These are phyloP conservation scores for Globisporangium abappressorium DNA, from an alignment of 352 stramenopile genomes.

Conservation along the genomic window DNA sequence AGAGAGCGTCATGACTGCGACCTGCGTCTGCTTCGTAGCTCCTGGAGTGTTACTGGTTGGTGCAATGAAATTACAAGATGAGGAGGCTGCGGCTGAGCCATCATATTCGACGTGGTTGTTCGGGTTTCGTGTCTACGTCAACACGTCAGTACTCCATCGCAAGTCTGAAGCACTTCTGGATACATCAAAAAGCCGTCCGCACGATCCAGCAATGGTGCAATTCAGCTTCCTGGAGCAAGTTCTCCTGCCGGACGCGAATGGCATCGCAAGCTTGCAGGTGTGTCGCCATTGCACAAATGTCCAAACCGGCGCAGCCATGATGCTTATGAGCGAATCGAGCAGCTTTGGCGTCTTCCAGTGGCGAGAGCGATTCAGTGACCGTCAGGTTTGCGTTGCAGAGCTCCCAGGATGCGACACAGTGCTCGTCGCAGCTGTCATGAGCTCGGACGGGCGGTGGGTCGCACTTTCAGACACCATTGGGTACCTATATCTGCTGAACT, in stretches of 20 bases:
- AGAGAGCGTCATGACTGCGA: slow-evolving; percentile 18
- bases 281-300: slow-evolving; percentile 11
- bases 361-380: slow-evolving; percentile 54
- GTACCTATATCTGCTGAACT: slow-evolving; percentile 33
- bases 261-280: neutral
- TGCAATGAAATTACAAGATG: slow-evolving; percentile 8
- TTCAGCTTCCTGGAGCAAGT: slow-evolving; percentile 46
- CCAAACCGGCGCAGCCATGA: slow-evolving; percentile 29
- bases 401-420: slow-evolving; percentile 17
- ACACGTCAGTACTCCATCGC: slow-evolving; percentile 12
- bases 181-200: neutral
- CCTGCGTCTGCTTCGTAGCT: slow-evolving; percentile 40
- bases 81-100: neutral
- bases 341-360: slow-evolving; percentile 47
- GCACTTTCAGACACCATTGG: slow-evolving; percentile 27
- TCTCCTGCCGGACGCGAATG: neutral
- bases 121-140: slow-evolving; percentile 48
- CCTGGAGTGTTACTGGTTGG: slow-evolving; percentile 46
- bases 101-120: slow-evolving; percentile 27
- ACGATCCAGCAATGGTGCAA: slow-evolving; percentile 26
- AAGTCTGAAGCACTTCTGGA: neutral
- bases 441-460: slow-evolving; percentile 31
- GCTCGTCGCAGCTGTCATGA: slow-evolving; percentile 23
- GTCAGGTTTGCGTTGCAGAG: slow-evolving; percentile 34
- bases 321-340: slow-evolving; percentile 27